Percentiles rank a stretch among this genome's conserved stretches.
phyloP scores from a whole-genome alignment of 2,329 filamentous ascomycete genomes.

The Xenoacremonium recifei region DNA sequence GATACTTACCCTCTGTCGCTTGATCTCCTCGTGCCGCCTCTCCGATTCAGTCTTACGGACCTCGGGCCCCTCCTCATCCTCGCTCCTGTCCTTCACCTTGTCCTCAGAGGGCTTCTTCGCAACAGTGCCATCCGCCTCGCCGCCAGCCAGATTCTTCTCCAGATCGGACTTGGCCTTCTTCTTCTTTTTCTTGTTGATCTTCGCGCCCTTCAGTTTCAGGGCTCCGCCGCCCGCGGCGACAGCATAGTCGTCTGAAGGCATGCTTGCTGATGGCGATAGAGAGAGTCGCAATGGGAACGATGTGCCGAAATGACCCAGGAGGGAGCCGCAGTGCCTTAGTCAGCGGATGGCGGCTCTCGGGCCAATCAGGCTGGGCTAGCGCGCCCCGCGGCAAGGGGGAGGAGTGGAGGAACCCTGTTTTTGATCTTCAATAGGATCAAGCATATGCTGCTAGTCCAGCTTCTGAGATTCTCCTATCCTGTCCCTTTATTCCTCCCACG shows the following conservation, averaged over 20 bases:
- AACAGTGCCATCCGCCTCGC: constrained; percentile 16
- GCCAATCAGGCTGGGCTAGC: constrained; percentile 10
- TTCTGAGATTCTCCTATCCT: neutral
- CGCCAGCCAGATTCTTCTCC: constrained; percentile 44
- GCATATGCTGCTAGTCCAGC: neutral
- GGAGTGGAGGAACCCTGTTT: constrained; percentile 1
- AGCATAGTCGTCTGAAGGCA: constrained; percentile 75
- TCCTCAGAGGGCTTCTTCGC: constrained; percentile 25
- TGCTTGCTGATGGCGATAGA: constrained; percentile 31
- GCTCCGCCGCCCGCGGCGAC: constrained; percentile 66
- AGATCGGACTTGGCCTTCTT: constrained; percentile 51
- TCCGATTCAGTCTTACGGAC: constrained; percentile 80
- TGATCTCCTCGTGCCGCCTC: constrained; percentile 73
- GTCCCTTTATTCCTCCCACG: neutral
- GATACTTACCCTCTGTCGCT: constrained; percentile 70
- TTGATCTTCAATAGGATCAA: constrained; percentile 1
- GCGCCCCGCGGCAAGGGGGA: neutral
- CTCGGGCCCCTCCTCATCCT: constrained; percentile 26
- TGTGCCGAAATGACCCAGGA: neutral
- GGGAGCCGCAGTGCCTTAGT: no score
- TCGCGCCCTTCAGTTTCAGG: constrained; percentile 80
- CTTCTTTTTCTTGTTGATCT: constrained; percentile 62
- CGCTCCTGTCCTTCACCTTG: constrained; percentile 25
- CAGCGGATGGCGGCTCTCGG: constrained; percentile 6
- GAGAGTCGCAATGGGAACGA: constrained; percentile 6